These are phyloP conservation scores for Sugiyamaella smithiae DNA, from an alignment of 805 yeast genomes.

Conservation along the genomic window DNA sequence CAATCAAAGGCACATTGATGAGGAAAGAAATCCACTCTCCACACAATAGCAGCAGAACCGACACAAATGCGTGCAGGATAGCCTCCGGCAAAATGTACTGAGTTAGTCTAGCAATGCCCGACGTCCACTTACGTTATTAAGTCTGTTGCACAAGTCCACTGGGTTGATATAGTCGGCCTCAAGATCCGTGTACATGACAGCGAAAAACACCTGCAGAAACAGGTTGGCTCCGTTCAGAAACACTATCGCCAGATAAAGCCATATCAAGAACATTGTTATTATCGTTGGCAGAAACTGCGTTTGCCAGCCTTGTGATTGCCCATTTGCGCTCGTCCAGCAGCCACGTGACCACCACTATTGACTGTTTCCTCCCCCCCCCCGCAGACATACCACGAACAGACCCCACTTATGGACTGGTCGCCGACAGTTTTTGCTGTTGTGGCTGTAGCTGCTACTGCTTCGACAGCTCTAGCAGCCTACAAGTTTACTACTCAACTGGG, in stretches of 20 bases:
- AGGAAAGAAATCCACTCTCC: slow-evolving; percentile 92
- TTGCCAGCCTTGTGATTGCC: too few species aligned
- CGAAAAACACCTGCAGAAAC: slow-evolving; percentile 90
- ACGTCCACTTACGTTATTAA: slow-evolving; percentile 57
- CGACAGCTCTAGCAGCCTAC: too few species aligned
- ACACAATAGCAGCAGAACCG: slow-evolving; percentile 68
- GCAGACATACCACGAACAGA: too few species aligned
- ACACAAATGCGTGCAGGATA: slow-evolving; percentile 61
- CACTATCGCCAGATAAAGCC: slow-evolving; percentile 54
- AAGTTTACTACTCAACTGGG: too few species aligned
- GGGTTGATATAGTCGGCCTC: slow-evolving; percentile 95
- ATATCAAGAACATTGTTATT: slow-evolving; percentile 46
- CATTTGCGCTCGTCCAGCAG: too few species aligned
- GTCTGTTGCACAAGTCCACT: slow-evolving; percentile 88
- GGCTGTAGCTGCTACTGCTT: too few species aligned
- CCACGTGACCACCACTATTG: too few species aligned
- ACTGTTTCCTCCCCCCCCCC: too few species aligned
- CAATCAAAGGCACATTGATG: slow-evolving; percentile 77
- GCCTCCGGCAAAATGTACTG: slow-evolving; percentile 88
- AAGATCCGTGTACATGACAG: slow-evolving; percentile 90
- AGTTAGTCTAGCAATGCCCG: background rate
- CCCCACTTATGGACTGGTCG: too few species aligned
- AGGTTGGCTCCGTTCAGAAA: slow-evolving; percentile 81
- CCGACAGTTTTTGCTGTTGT: too few species aligned
- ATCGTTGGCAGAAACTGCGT: background rate